Percentiles rank a stretch among this genome's conserved stretches.
Conservation (phyloP, 345 rosid genomes). For the Eutrema yunnanense region DNA sequence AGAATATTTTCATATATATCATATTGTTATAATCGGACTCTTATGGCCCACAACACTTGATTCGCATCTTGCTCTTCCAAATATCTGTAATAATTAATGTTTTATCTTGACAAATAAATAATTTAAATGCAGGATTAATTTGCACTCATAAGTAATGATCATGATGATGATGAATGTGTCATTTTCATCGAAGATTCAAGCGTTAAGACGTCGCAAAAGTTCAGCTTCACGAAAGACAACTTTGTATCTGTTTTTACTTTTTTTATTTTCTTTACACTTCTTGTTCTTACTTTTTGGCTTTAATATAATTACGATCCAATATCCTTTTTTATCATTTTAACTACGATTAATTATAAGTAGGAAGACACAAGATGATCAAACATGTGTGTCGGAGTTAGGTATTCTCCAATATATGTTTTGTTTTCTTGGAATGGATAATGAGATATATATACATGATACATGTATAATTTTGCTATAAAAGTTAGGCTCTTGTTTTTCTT, state of each 20-base stretch:
- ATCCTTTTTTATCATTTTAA: neutral
- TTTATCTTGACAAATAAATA: neutral
- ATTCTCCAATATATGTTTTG: neutral
- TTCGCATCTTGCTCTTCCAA: too few species aligned
- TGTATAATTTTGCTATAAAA: neutral
- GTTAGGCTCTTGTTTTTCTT: too few species aligned
- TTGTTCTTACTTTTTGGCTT: neutral
- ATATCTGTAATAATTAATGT: neutral
- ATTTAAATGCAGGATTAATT: slow-evolving; percentile 20
- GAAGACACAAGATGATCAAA: too few species aligned
- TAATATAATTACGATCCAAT: neutral
- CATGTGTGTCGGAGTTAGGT: neutral
- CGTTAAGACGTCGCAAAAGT: neutral
- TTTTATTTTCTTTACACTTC: neutral
- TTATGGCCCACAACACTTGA: too few species aligned
- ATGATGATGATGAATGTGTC: neutral
- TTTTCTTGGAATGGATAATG: neutral
- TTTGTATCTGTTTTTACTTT: neutral
- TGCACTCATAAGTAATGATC: slow-evolving; percentile 14
- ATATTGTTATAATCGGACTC: too few species aligned
- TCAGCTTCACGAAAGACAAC: neutral
- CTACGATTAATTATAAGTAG: neutral
- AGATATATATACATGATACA: neutral
- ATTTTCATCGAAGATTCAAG: neutral
- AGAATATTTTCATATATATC: too few species aligned